These are phyloP conservation scores for Pyrenula massariospora DNA, from an alignment of 495 filamentous ascomycete genomes.

Conservation along the genomic window DNA sequence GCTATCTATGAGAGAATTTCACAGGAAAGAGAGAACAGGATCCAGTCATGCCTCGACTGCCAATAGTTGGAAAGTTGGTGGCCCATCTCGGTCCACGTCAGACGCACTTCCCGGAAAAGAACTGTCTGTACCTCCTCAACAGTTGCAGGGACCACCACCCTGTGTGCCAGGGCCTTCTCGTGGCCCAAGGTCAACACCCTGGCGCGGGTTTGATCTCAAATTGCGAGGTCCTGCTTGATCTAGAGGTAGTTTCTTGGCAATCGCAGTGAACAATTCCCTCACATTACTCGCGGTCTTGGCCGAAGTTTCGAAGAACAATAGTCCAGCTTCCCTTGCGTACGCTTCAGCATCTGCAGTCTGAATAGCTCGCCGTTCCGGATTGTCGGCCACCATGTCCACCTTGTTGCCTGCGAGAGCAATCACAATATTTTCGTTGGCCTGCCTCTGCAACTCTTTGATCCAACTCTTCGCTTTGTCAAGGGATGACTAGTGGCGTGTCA, in stretches of 20 bases:
- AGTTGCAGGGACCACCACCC: constrained; percentile 61
- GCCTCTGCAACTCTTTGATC: constrained; percentile 98
- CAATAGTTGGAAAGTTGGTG: not conserved
- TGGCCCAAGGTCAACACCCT: constrained; percentile 69
- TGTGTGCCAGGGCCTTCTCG: constrained; percentile 62
- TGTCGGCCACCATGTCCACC: constrained; percentile 80
- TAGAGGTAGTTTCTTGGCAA: constrained; percentile 91
- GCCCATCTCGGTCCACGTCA: too few relatives aligned
- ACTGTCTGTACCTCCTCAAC: constrained; percentile 31
- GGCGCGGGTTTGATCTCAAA: constrained; percentile 60
- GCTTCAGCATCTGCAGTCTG: constrained; percentile 80
- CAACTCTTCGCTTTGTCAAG: constrained; percentile 97
- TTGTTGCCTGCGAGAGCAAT: constrained; percentile 98
- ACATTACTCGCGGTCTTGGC: constrained; percentile 97
- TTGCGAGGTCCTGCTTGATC: constrained; percentile 86
- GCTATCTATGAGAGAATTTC: not conserved
- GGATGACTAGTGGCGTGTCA: constrained; percentile 52
- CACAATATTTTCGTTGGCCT: constrained; percentile 99
- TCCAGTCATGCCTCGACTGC: not conserved
- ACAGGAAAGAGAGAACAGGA: not conserved
- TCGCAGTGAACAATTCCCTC: constrained; percentile 90
- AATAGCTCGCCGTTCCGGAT: constrained; percentile 89
- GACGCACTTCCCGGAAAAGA: not conserved
- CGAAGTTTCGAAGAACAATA: constrained; percentile 95
- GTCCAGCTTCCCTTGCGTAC: constrained; percentile 82